Evolutionary conservation across 495 filamentous ascomycete species (phyloP).

Genomic region (Parachaetomium inaequale): DNA sequence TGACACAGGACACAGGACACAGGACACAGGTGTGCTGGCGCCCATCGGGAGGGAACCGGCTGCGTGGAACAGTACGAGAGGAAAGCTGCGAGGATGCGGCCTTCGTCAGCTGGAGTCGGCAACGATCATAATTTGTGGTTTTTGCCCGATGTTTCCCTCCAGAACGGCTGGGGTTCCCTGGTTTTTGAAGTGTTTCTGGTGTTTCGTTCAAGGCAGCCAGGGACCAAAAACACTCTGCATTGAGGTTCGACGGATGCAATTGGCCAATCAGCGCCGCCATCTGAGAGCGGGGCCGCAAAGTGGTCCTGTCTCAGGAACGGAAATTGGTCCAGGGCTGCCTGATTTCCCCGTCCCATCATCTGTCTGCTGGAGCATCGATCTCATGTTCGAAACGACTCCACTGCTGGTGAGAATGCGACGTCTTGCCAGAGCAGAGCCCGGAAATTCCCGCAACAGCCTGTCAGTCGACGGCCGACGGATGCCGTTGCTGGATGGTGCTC

Average conservation of each 20-base stretch:
- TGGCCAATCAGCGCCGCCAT: neutral
- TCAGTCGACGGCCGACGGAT: neutral
- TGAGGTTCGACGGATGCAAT: neutral
- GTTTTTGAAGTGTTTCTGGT: slow-evolving; percentile 1
- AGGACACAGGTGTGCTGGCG: neutral
- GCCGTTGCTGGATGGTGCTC: too few species aligned
- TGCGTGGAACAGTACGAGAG: too few species aligned
- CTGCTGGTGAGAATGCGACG: neutral
- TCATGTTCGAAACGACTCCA: slow-evolving; percentile 1
- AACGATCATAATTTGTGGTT: neutral
- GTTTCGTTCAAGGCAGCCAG: neutral
- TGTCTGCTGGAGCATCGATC: neutral
- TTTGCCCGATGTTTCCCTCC: neutral
- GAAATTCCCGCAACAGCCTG: neutral
- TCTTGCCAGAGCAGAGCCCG: neutral
- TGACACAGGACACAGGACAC: too few species aligned
- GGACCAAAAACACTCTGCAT: neutral
- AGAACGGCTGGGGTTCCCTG: too few species aligned
- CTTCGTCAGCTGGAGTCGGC: neutral
- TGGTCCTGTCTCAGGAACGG: slow-evolving; percentile 7
- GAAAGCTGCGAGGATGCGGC: neutral
- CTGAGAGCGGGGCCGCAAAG: slow-evolving; percentile 1
- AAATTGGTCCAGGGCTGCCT: neutral
- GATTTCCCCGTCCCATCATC: neutral
- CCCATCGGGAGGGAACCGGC: neutral